Percentiles rank a stretch among this genome's conserved stretches.
These are phyloP conservation scores for Morella rubra DNA, from an alignment of 306 rosid species.

Conservation along the genomic window DNA sequence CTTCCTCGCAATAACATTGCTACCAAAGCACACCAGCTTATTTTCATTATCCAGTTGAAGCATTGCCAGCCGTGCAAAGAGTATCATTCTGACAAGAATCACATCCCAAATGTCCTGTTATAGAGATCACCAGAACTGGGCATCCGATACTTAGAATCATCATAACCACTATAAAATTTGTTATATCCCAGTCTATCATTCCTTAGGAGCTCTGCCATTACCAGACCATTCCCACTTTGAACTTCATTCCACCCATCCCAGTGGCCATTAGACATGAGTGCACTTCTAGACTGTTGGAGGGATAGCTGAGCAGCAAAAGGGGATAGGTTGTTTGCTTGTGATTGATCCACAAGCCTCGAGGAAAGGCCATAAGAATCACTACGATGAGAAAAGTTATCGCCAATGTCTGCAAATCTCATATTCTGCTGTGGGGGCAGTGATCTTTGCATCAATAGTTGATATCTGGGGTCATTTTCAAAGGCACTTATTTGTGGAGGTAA, in stretches of 20 bases:
- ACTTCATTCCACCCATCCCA: conserved; percentile 86
- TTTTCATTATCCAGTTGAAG: conserved; percentile 24
- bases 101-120: conserved; percentile 86
- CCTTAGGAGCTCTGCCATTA: conserved; percentile 71
- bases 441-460: conserved; percentile 81
- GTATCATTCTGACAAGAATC: conserved; percentile 29
- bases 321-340: conserved; percentile 60
- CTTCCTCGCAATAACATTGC: conserved; percentile 35
- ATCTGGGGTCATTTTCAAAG: conserved; percentile 72
- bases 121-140: conserved; percentile 73
- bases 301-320: conserved; percentile 77
- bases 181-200: conserved; percentile 75
- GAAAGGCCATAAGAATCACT: conserved; percentile 75
- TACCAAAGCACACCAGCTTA: conserved; percentile 35
- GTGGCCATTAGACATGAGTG: conserved; percentile 63
- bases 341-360: conserved; percentile 68
- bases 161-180: conserved; percentile 72
- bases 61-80: conserved; percentile 32
- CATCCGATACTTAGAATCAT: conserved; percentile 78
- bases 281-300: conserved; percentile 69
- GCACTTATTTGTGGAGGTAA: conserved; percentile 52
- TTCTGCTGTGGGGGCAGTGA: conserved; percentile 73
- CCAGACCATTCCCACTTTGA: conserved; percentile 54
- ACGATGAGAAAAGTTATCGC: conserved; percentile 57
- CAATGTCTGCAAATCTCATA: conserved; percentile 55